phyloP scores from a whole-genome alignment of 352 stramenopile species.

The Phytophthora pseudosyringae region DNA sequence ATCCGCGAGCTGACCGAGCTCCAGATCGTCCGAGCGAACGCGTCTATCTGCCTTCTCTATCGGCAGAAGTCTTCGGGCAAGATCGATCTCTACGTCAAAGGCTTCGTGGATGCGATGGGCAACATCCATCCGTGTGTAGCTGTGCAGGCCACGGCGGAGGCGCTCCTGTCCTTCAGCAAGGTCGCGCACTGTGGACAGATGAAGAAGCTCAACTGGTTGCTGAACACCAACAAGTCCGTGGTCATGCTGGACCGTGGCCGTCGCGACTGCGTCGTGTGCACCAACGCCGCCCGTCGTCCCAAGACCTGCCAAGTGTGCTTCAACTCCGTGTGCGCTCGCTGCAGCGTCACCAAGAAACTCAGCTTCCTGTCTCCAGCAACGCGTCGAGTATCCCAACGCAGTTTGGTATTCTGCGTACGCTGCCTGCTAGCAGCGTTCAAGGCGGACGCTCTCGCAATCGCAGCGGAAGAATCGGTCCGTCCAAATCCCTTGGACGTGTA shows the following conservation, averaged over 20 bases:
- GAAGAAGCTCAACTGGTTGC: slow-evolving; percentile 47
- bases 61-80: slow-evolving; percentile 40
- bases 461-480: slow-evolving; percentile 28
- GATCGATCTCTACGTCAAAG: slow-evolving; percentile 48
- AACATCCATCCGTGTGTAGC: slow-evolving; percentile 26
- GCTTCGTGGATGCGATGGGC: slow-evolving; percentile 38
- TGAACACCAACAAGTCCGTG: slow-evolving; percentile 32
- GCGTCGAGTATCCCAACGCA: slow-evolving; percentile 22
- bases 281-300: slow-evolving; percentile 10
- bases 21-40: slow-evolving; percentile 45
- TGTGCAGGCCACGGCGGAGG: slow-evolving; percentile 26
- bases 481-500: slow-evolving; percentile 34
- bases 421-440: slow-evolving; percentile 31
- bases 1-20: slow-evolving; percentile 36
- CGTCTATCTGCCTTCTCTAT: slow-evolving; percentile 52
- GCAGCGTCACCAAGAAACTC: slow-evolving; percentile 31
- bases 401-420: slow-evolving; percentile 35
- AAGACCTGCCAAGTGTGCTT: slow-evolving; percentile 29
- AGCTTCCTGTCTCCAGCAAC: slow-evolving; percentile 32
- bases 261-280: slow-evolving; percentile 24
- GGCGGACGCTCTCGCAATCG: slow-evolving; percentile 31
- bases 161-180: slow-evolving; percentile 34
- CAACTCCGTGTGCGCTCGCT: slow-evolving; percentile 32
- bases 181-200: slow-evolving; percentile 40
- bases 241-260: slow-evolving; percentile 22